Evolutionary conservation across 371 early-diverging fungal species (phyloP).

Genomic region (Mucor plumbeus): DNA sequence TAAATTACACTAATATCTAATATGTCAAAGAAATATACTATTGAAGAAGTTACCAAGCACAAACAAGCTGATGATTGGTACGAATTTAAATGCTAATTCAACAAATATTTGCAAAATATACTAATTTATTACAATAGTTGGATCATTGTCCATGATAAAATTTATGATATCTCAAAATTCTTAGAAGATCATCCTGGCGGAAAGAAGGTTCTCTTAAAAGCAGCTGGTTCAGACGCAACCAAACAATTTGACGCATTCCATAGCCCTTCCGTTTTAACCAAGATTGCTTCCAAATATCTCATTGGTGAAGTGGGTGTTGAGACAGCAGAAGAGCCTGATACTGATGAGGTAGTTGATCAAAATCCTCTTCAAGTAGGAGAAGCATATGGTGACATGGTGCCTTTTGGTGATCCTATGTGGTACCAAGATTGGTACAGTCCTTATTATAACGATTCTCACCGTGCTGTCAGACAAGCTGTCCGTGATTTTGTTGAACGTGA

Average conservation of each 20-base stretch:
- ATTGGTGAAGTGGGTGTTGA: constrained; percentile 21
- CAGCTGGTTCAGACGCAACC: constrained; percentile 87
- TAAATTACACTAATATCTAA: neutral
- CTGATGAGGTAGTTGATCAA: constrained; percentile 23
- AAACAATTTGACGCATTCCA: constrained; percentile 92
- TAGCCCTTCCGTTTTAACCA: constrained; percentile 54
- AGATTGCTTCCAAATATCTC: constrained; percentile 19
- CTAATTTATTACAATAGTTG: constrained; percentile 58
- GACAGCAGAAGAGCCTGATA: constrained; percentile 7
- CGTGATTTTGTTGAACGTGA: constrained; percentile 66
- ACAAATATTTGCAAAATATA: neutral
- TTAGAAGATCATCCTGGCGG: constrained; percentile 75
- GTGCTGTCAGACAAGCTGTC: constrained; percentile 50
- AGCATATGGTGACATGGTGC: constrained; percentile 46
- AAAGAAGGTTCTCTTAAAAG: constrained; percentile 75
- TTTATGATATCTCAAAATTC: constrained; percentile 85
- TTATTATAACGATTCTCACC: constrained; percentile 63
- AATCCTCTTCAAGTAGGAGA: constrained; percentile 29
- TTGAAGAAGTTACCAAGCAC: constrained; percentile 79
- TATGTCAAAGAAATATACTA: constrained; percentile 55
- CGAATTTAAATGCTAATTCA: neutral
- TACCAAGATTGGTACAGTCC: constrained; percentile 60
- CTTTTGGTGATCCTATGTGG: constrained; percentile 75
- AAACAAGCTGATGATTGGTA: constrained; percentile 72
- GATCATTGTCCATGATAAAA: constrained; percentile 84